Base-by-base conservation (phyloP, 306 rosid genomes). In the Cicer bijugum region DNA sequence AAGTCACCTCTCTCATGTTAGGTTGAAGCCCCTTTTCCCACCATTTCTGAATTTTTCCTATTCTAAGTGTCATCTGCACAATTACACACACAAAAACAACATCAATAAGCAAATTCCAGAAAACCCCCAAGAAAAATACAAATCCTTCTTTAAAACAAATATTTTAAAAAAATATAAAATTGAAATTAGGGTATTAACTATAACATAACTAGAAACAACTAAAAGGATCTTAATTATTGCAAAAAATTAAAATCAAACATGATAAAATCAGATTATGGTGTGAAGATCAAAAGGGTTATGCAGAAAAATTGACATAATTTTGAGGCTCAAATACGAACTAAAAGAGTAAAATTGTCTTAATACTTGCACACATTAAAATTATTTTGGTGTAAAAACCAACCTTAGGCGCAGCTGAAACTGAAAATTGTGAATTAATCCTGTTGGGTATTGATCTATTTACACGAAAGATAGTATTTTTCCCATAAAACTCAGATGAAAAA, bases 11-110 rank as follows among this genome's bases (percentile, higher is more conserved):
- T 72, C 80, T 88, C 96, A 91, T 83, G 82, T 93, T 93, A 5
- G 92, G 85, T 57, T 88, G 84, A n/a, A 84, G 63, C 67, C 92
- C 97, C 38, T 89, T 91, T 8, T 85, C 98, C 98, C 98, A 93
- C 98, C 97, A 93, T 77, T 83, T 89, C 69, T 83, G 90, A 64
- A 78, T 82, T 76, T 87, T 89, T 59, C 97, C 96, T 55, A 89
- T 58, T 48, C 87, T 56, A 19, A 71, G 60, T n/a, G 77, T 70
- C 51, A 69, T 84, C 92, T 90, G 84, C 38, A 71, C 66, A 72
- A 42, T 75, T 9, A 75, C 76, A 60, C 42, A 73, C 4, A 62
- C n/a, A 33, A 3, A 0, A 28, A 65, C 47, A 67, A 40, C 10
- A 69, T 23, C 44, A 47, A 3, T 70, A 48, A 64, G 6, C 2